phyloP scores from a whole-genome alignment of 352 stramenopile species.

The Pythium myriotylum region DNA sequence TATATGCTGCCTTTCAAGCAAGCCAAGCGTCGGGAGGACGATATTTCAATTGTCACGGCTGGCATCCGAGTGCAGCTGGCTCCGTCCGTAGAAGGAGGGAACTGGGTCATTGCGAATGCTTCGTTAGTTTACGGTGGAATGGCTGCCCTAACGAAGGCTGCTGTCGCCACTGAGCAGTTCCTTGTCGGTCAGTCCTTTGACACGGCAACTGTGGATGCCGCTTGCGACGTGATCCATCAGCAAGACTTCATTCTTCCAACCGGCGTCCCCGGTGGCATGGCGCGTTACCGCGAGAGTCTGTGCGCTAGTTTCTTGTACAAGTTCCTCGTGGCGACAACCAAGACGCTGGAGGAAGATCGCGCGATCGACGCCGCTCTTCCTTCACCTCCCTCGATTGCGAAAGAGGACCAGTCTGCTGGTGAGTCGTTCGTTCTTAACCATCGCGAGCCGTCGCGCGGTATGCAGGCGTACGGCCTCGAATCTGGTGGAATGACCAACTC shows the following conservation, averaged over 20 bases:
- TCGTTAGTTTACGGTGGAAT: slow-evolving; percentile 73
- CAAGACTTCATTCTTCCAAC: slow-evolving; percentile 92
- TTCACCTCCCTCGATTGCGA: slow-evolving; percentile 35
- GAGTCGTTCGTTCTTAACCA: slow-evolving; percentile 60
- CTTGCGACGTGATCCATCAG: slow-evolving; percentile 77
- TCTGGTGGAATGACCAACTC: slow-evolving; percentile 66
- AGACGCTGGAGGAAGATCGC: slow-evolving; percentile 54
- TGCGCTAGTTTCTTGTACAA: slow-evolving; percentile 96
- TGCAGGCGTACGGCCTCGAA: slow-evolving; percentile 63
- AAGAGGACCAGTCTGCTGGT: slow-evolving; percentile 47
- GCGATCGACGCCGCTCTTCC: slow-evolving; percentile 22
- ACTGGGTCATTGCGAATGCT: slow-evolving; percentile 67
- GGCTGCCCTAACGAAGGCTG: slow-evolving; percentile 67
- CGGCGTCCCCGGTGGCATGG: slow-evolving; percentile 92
- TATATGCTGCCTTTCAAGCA: slow-evolving; percentile 97
- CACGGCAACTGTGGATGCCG: slow-evolving; percentile 77
- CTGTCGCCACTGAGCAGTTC: slow-evolving; percentile 54
- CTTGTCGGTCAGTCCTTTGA: slow-evolving; percentile 86
- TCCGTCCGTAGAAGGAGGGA: slow-evolving; percentile 35
- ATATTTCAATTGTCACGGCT: slow-evolving; percentile 97
- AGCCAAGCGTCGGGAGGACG: slow-evolving; percentile 93
- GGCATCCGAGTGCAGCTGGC: slow-evolving; percentile 88
- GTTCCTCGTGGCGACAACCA: slow-evolving; percentile 86
- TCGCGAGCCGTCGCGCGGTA: slow-evolving; percentile 55
- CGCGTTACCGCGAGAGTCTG: slow-evolving; percentile 94